Evolutionary conservation across 1,139 yeast genomes (phyloP), one percentile per base, ranked within the genome.

Genomic region (Taphrina deformans): DNA sequence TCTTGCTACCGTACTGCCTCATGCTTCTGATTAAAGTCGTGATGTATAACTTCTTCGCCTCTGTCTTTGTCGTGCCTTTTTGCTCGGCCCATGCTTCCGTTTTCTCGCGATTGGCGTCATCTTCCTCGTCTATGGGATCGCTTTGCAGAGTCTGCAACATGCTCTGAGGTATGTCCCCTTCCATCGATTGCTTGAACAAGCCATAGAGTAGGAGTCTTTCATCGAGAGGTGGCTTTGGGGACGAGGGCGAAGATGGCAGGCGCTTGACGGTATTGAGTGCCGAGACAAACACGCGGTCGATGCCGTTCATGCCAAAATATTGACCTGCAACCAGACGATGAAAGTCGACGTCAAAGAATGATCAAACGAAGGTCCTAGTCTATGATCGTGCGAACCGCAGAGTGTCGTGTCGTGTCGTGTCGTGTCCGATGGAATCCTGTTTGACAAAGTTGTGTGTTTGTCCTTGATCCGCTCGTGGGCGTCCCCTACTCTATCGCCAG

Each of bases 241-340:
- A 59, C 12, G 33, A 89, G 55, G 88, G 78, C 7, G 88, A 80
- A n/a, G 87, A 87, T 64, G 85, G 82, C 62, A 89, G 78, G 3
- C 91, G 84, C 68, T 88, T 80, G 65, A 89, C 87, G 9, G 96
- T 88, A 52, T 90, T 79, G 67, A 89, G 88, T 9, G 96, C 96
- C 76, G 86, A 86, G 40, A 84, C 87, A 75, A 88, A 88, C 5
- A 88, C 92, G 62, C 90, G 84, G 76, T 88, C 95, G n/a, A 61
- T 72, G 51, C 63, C 63, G 46, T 59, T 59, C 63, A 59, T 59
- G 48, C 24, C 48, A 38, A 38, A 4, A 1, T 3, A 38, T 38
- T 2, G n/a, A 38, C 41, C 16, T 7, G 14, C 14, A n/a, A 14
- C 16, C 16, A 18, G 2, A 1, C 1, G 16, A n/a, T 38, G 41